These are phyloP conservation scores for Paspalum vaginatum DNA, from an alignment of 176 grass and related monocot species.

Conservation along the genomic window DNA sequence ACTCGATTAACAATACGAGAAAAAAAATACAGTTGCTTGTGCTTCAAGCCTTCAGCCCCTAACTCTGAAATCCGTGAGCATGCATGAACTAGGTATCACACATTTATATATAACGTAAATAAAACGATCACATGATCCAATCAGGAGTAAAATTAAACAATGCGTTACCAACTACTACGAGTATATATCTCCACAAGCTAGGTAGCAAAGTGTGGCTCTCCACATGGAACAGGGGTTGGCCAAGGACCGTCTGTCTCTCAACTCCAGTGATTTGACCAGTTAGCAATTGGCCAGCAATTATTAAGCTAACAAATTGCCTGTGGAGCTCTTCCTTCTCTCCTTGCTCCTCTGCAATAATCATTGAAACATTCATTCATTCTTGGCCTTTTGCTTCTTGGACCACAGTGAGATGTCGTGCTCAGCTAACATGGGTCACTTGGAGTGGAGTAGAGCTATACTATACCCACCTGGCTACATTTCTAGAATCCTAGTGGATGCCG, in stretches of 20 bases:
- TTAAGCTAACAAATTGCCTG: not conserved
- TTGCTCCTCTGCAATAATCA: slow-evolving; percentile 36
- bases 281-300: not conserved
- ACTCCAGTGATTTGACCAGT: slow-evolving; percentile 37
- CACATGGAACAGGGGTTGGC: slow-evolving; percentile 51
- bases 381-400: slow-evolving; percentile 34
- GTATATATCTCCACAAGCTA: too few relatives aligned
- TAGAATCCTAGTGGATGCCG: not conserved
- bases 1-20: too few relatives aligned
- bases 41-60: too few relatives aligned
- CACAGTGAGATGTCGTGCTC: slow-evolving; percentile 21
- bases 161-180: slow-evolving; percentile 5
- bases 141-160: not conserved
- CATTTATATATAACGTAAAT: not conserved
- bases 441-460: not conserved
- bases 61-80: too few relatives aligned
- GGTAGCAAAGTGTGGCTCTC: not conserved
- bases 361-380: slow-evolving; percentile 6
- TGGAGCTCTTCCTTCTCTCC: not conserved
- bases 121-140: not conserved
- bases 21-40: too few relatives aligned
- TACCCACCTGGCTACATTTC: not conserved
- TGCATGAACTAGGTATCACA: slow-evolving; percentile 35
- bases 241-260: slow-evolving; percentile 52
- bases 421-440: slow-evolving; percentile 33